Base-by-base conservation (phyloP, 2,329 filamentous ascomycete species). In the Ceratocystis cubensis region DNA sequence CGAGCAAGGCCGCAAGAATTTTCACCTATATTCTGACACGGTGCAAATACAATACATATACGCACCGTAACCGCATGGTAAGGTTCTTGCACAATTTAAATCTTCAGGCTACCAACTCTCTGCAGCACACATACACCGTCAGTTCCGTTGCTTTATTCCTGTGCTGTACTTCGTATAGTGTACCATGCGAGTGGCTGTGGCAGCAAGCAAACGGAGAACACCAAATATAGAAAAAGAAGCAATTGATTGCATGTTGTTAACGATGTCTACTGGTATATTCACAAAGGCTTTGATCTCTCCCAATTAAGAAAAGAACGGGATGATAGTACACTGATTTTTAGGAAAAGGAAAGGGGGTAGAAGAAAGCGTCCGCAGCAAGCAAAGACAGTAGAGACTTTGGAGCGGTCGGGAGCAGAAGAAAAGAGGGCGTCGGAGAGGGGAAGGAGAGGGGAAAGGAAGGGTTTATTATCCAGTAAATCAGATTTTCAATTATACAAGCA, bases 401-500 rank as follows among this genome's bases (percentile, higher is more conserved):
- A 53, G 48, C n/a, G 48, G 48, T 1, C 1, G 22, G 48, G 10
- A 25, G 22, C 20, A n/a, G 25, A 25, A 25, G 5, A 10, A 28
- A 3, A 15, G 10, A 53, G 48, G 20, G 25, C 10, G 25, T 2
- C 13, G 22, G n/a, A 25, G 10, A 15, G 48, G 20, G 48, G 7
- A 50, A 41, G 37, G n/a, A 25, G n/a, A 8, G 7, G n/a, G 22
- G 53, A 28, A 28, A 30, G 53, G 28, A 33, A 28, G 63, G 41
- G 56, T 64, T 41, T 59, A 68, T 66, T 64, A 65, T 68, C 67
- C 67, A 66, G 61, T 53, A 53, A 68, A 66, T 64, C 67, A 68
- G 48, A 66, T 64, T 66, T 68, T 71, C 68, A 70, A 84, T 84
- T 95, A 99, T 84, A 96, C 91, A 76, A 87, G 90, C 75, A 99